A percentile compares a stretch with the other conserved stretches of the same genome.
Conservation (phyloP, 192 early-diverging fungal genomes). For the Backusella macrospora region DNA sequence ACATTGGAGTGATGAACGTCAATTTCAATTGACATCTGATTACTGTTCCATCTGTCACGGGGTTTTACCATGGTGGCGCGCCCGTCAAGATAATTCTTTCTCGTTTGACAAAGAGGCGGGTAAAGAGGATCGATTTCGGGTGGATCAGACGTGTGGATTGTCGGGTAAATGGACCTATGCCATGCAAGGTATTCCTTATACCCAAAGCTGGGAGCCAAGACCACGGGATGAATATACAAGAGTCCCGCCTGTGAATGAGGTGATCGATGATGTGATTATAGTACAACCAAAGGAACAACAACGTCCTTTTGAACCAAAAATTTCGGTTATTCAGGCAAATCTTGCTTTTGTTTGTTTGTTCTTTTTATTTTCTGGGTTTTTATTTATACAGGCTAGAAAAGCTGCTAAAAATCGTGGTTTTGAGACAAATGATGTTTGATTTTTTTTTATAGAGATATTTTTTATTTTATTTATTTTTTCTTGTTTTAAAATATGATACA, state of each 20-base stretch:
- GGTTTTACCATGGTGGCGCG: neutral
- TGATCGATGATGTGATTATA: neutral
- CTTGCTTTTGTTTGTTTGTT: neutral
- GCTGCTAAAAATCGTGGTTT: too few species aligned
- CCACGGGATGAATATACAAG: constrained; percentile 9
- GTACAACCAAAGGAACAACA: neutral
- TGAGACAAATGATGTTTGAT: too few species aligned
- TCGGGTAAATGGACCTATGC: constrained; percentile 23
- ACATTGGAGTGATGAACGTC: constrained; percentile 13
- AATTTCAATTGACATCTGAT: neutral
- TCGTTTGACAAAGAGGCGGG: neutral
- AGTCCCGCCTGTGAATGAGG: neutral
- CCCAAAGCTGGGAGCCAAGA: neutral
- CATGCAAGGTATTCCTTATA: neutral
- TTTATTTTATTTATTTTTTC: too few species aligned
- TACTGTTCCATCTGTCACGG: constrained; percentile 27
- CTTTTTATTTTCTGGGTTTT: neutral
- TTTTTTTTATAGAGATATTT: too few species aligned
- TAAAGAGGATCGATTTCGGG: neutral
- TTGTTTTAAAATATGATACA: too few species aligned
- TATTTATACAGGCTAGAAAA: neutral
- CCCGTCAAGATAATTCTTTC: neutral
- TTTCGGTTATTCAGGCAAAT: neutral
- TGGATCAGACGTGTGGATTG: constrained; percentile 4
- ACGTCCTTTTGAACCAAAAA: neutral